These are phyloP conservation scores for Tephrocybe sp. DNA, from an alignment of 768 basidiomycete genomes.

Conservation along the genomic window DNA sequence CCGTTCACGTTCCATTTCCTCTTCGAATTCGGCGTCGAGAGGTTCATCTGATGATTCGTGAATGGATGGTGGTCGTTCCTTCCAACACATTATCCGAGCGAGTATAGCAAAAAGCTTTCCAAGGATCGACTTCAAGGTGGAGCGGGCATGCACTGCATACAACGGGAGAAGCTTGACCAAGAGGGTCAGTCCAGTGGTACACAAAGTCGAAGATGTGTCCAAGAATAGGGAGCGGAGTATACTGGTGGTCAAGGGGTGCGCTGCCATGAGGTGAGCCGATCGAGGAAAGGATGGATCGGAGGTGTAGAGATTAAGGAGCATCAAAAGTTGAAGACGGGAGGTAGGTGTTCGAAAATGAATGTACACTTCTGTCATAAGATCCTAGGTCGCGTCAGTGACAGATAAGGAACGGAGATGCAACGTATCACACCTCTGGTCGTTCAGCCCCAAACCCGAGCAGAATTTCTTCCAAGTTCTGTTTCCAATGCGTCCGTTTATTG, in stretches of 20 bases:
- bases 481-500: slow-evolving; percentile 65
- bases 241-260: slow-evolving; percentile 62
- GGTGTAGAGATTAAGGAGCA: slow-evolving; percentile 63
- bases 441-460: slow-evolving; percentile 65
- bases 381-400: slow-evolving; percentile 41
- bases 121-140: slow-evolving; percentile 56
- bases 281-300: slow-evolving; percentile 53
- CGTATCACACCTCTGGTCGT: slow-evolving; percentile 57
- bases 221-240: slow-evolving; percentile 68
- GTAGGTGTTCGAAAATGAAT: slow-evolving; percentile 58
- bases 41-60: slow-evolving; percentile 29
- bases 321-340: slow-evolving; percentile 68
- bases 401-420: slow-evolving; percentile 1
- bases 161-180: slow-evolving; percentile 75
- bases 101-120: slow-evolving; percentile 68
- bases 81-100: slow-evolving; percentile 77
- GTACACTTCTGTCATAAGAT: slow-evolving; percentile 68
- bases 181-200: slow-evolving; percentile 61
- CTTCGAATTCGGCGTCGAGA: slow-evolving; percentile 35
- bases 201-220: slow-evolving; percentile 74
- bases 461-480: slow-evolving; percentile 75
- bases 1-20: slow-evolving; percentile 38
- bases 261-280: slow-evolving; percentile 50
- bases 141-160: slow-evolving; percentile 63
- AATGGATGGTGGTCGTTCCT: slow-evolving; percentile 43